A percentile compares a stretch with the other conserved stretches of the same genome.
Conservation (phyloP, 306 rosid genomes). For the Vicia sativa region DNA sequence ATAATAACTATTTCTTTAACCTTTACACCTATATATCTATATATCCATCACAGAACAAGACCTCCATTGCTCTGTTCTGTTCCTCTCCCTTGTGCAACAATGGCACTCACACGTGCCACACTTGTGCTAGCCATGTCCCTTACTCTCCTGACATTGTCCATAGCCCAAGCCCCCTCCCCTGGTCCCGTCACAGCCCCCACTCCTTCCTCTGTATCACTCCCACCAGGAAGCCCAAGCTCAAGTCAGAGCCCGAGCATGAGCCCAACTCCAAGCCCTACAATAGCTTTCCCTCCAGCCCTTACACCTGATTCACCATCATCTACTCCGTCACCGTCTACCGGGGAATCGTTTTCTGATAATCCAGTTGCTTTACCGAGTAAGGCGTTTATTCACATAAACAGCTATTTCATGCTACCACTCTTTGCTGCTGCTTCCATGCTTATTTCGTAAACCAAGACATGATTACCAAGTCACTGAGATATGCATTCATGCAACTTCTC, state of each 20-base stretch:
- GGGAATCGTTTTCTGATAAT: neutral
- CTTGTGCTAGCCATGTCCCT: constrained; percentile 47
- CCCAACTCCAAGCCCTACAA: constrained; percentile 23
- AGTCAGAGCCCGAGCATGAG: constrained; percentile 13
- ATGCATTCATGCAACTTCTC: constrained; percentile 18
- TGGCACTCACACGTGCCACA: constrained; percentile 59
- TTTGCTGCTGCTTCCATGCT: constrained; percentile 46
- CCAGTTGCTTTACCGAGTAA: constrained; percentile 25
- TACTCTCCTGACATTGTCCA: constrained; percentile 49
- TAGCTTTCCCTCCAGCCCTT: constrained; percentile 7
- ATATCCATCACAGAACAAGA: constrained; percentile 25
- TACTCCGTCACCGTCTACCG: constrained; percentile 3
- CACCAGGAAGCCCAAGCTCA: constrained; percentile 11
- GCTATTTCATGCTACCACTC: constrained; percentile 40
- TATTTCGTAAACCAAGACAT: constrained; percentile 25
- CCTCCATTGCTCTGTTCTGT: constrained; percentile 30
- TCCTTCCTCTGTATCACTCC: constrained; percentile 33
- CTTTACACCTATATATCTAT: constrained; percentile 33
- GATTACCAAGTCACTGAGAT: constrained; percentile 28
- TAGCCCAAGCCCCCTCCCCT: constrained; percentile 52
- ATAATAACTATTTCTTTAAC: neutral
- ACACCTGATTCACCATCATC: neutral
- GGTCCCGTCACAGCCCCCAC: constrained; percentile 40
- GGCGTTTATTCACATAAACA: constrained; percentile 44
- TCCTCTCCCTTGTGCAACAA: constrained; percentile 26